phyloP scores from a whole-genome alignment of 352 stramenopile genomes.

The Globisporangium acanthophoron region DNA sequence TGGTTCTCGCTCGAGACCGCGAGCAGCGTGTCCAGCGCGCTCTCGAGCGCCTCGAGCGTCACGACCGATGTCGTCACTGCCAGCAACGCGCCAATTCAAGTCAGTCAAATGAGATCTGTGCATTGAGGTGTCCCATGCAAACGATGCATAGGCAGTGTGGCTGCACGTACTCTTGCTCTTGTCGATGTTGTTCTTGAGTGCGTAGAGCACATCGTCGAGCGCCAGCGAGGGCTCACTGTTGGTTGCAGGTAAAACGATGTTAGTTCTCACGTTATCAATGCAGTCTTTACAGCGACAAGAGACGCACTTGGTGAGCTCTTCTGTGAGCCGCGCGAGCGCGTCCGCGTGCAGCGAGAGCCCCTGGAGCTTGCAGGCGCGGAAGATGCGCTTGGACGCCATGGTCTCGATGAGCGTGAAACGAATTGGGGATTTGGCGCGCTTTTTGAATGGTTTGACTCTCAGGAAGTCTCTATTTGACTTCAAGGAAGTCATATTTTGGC shows the following conservation, averaged over 20 bases:
- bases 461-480: neutral
- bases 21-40: conserved; percentile 74
- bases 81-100: neutral
- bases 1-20: conserved; percentile 76
- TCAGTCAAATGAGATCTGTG: neutral
- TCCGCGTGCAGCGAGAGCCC: conserved; percentile 75
- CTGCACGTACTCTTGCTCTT: conserved; percentile 69
- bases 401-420: neutral
- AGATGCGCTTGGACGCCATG: conserved; percentile 75
- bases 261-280: neutral
- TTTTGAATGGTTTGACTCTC: neutral
- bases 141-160: too few species aligned
- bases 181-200: conserved; percentile 88
- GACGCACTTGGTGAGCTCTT: conserved; percentile 58
- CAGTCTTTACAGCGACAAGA: conserved; percentile 2
- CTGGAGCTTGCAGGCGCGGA: conserved; percentile 82
- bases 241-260: conserved; percentile 1
- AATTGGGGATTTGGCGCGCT: neutral
- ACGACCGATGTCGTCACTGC: conserved; percentile 80
- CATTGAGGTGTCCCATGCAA: too few species aligned
- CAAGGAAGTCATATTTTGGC: neutral
- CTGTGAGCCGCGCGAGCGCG: conserved; percentile 50
- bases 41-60: conserved; percentile 77
- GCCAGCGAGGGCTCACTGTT: conserved; percentile 63
- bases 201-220: conserved; percentile 80